Base-by-base conservation (phyloP, 2,329 filamentous ascomycete species). In the Apiospora kogelbergensis region DNA sequence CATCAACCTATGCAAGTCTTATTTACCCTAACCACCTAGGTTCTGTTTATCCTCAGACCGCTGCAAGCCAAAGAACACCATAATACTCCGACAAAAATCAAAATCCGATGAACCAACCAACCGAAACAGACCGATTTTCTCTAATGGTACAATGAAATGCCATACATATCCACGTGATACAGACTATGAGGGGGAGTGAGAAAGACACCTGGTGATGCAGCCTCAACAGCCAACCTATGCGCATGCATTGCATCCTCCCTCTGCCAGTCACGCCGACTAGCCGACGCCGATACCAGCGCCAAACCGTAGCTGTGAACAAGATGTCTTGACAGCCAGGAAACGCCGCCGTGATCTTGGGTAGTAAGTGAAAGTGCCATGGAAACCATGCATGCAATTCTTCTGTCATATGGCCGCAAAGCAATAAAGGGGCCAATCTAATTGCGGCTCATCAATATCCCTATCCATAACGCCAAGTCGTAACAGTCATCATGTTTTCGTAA, bases 81-180 rank as follows among this genome's bases (percentile, higher is more conserved):
- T 65, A 15, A 33, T 45, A 65, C 63, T 65, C 63, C 63, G 22
- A 45, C 63, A 65, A 22, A 22, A 22, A 40, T 15, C 53, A 60
- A 37, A 60, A 60, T 60, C 26, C 53, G 17, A 24, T 53, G 22
- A 44, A 22, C 63, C 63, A 64, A n/a, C 63, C 22, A 41, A 33
- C 41, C 63, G 41, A 33, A n/a, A 37, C 30, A 33, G 26, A 3
- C 53, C 30, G 30, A 11, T 33, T 33, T 45, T 33, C n/a, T 65
- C 63, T 65, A 65, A 33, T 65, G n/a, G 44, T 65, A 65, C 63
- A 65, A 33, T 60, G 53, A 60, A 30, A 37, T 60, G 53, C 30
- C 53, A 60, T 60, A 33, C 53, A 60, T 37, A 37, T 60, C 53
- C 30, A 13, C 53, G 17, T 33, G 30, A 37, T 60, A 37, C 53